Conservation (phyloP, 768 basidiomycete species). For the Naganishia onofrii region DNA sequence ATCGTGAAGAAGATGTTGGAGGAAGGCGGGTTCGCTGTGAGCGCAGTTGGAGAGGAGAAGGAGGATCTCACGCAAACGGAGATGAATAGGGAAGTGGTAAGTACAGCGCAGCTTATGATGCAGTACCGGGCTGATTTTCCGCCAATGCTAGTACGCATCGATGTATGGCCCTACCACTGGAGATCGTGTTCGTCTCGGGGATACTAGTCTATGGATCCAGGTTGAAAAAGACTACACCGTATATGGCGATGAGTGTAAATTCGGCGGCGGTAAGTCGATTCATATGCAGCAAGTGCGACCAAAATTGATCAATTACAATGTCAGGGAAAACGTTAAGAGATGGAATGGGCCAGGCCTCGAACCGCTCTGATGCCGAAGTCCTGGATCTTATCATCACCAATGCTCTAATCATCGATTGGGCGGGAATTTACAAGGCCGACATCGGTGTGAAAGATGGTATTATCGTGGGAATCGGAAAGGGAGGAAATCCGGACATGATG, state of each 20-base stretch:
- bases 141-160: conserved; percentile 62
- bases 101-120: conserved; percentile 31
- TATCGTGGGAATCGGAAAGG: conserved; percentile 90
- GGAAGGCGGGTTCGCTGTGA: conserved; percentile 60
- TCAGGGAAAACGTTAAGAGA: conserved; percentile 89
- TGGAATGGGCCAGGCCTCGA: conserved; percentile 91
- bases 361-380: conserved; percentile 63
- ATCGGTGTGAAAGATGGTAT: conserved; percentile 81
- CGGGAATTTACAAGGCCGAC: conserved; percentile 96
- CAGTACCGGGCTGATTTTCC: background rate
- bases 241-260: conserved; percentile 96
- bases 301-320: background rate
- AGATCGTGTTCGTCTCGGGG: conserved; percentile 81
- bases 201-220: conserved; percentile 85
- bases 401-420: conserved; percentile 89
- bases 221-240: conserved; percentile 84
- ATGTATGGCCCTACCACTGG: conserved; percentile 96
- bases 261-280: conserved; percentile 72
- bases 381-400: conserved; percentile 95
- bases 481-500: conserved; percentile 95
- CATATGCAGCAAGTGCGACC: background rate
- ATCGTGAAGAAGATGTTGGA: conserved; percentile 54
- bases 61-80: conserved; percentile 49
- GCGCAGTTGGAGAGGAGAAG: conserved; percentile 57
- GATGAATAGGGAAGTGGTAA: conserved; percentile 54